phyloP scores from a whole-genome alignment of 2,329 filamentous ascomycete genomes.

The Dryadomyces quercivorus region DNA sequence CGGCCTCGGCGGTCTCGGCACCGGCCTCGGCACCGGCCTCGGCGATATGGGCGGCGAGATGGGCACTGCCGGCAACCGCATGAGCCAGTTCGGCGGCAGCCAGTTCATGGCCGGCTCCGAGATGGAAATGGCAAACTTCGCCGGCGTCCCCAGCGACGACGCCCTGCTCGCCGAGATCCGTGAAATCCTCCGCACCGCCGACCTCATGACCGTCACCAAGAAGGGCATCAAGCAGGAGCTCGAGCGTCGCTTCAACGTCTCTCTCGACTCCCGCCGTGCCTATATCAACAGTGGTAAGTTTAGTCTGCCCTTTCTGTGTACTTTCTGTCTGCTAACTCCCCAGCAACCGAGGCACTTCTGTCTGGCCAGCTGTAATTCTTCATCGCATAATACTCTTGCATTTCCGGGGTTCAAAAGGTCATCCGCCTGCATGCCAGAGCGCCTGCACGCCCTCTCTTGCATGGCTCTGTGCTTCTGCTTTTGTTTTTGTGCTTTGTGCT shows the following conservation, averaged over 20 bases:
- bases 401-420: too few species aligned
- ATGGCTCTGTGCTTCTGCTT: neutral
- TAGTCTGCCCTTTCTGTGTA: neutral
- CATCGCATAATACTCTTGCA: neutral
- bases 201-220: constrained; percentile 97
- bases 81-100: constrained; percentile 49
- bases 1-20: neutral
- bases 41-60: constrained; percentile 34
- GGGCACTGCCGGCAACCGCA: constrained; percentile 36
- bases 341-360: constrained; percentile 67
- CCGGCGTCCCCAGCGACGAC: constrained; percentile 74
- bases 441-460: too few species aligned
- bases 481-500: neutral
- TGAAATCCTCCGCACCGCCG: constrained; percentile 80
- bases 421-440: too few species aligned
- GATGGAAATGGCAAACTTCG: constrained; percentile 63
- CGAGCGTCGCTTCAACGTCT: constrained; percentile 78
- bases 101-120: constrained; percentile 44
- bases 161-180: constrained; percentile 85
- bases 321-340: constrained; percentile 10
- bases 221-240: constrained; percentile 94
- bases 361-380: constrained; percentile 55
- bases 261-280: constrained; percentile 73
- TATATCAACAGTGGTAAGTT: constrained; percentile 87
- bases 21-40: constrained; percentile 14